Percentiles rank a stretch among this genome's conserved stretches.
Evolutionary conservation across 2,329 filamentous ascomycete species (phyloP).

Genomic region (Seiridium unicorne): DNA sequence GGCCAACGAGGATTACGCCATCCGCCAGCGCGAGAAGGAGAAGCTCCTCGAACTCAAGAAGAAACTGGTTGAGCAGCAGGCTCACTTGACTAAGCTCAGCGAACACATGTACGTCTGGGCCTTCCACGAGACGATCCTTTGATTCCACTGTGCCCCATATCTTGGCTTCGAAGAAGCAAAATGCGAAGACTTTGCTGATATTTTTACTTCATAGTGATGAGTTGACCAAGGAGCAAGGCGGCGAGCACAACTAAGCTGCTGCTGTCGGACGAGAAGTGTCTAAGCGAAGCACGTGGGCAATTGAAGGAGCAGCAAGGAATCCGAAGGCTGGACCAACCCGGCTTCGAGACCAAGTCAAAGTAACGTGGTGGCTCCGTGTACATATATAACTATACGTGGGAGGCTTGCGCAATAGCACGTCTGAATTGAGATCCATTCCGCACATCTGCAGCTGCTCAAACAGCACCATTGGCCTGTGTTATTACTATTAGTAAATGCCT

Average conservation of each 20-base stretch:
- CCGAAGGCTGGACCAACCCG: background rate
- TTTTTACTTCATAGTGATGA: conserved; percentile 59
- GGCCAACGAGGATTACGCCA: conserved; percentile 80
- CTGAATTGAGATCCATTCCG: background rate
- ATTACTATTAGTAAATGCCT: too few relatives aligned
- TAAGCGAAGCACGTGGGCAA: background rate
- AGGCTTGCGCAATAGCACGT: conserved; percentile 6
- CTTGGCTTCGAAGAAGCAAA: too few relatives aligned
- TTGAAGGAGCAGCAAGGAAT: background rate
- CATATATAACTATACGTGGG: conserved; percentile 19
- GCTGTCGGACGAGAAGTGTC: background rate
- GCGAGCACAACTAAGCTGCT: conserved; percentile 58
- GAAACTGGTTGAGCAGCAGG: conserved; percentile 73
- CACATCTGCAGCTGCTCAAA: too few relatives aligned
- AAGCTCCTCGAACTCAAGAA: conserved; percentile 79
- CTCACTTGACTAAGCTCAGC: conserved; percentile 81
- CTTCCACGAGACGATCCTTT: too few relatives aligned
- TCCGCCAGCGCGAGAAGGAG: conserved; percentile 83
- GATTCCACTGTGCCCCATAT: too few relatives aligned
- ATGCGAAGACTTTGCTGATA: background rate
- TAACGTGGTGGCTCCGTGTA: conserved; percentile 18
- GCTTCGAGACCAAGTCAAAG: background rate
- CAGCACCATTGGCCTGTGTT: too few relatives aligned
- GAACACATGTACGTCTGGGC: conserved; percentile 72
- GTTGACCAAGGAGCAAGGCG: conserved; percentile 69